A percentile compares a stretch with the other conserved stretches of the same genome.
These are phyloP conservation scores for Blastobotrys malaysiensis DNA, from an alignment of 1,139 yeast species.

Conservation along the genomic window DNA sequence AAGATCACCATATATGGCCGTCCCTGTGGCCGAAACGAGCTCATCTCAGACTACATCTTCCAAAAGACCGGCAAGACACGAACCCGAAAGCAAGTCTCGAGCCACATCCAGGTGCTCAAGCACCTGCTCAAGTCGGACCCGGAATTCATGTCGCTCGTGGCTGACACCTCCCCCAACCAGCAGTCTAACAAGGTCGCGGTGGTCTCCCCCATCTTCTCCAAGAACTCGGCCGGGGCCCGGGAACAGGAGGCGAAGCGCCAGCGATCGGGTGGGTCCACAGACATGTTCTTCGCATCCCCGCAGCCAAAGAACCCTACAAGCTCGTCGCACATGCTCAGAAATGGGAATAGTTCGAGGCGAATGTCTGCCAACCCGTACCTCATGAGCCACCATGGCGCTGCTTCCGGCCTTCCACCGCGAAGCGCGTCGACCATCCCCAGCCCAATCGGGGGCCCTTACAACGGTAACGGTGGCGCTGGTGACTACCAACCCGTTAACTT, in stretches of 20 bases:
- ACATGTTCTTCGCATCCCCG: conserved; percentile 14
- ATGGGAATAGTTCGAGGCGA: background rate
- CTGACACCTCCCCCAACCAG: conserved; percentile 22
- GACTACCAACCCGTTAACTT: conserved; percentile 19
- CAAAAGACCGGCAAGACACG: conserved; percentile 76
- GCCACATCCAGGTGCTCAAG: conserved; percentile 87
- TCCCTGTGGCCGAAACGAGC: conserved; percentile 87
- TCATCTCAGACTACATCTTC: conserved; percentile 76
- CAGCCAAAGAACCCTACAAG: background rate
- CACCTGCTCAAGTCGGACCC: conserved; percentile 56
- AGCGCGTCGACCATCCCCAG: conserved; percentile 2
- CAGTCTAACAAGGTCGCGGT: conserved; percentile 16
- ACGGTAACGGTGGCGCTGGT: conserved; percentile 5
- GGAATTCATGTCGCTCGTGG: conserved; percentile 35
- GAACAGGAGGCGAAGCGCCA: conserved; percentile 14
- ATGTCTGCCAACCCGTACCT: background rate
- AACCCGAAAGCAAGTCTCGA: conserved; percentile 85
- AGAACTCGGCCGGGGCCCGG: conserved; percentile 24
- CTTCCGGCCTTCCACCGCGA: conserved; percentile 7
- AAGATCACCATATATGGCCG: conserved; percentile 81
- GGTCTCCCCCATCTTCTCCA: conserved; percentile 27
- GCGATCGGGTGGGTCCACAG: conserved; percentile 10
- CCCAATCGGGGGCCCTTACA: background rate
- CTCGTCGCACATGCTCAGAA: conserved; percentile 2
- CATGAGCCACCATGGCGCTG: background rate